Evolutionary conservation across 2,329 filamentous ascomycete species (phyloP), one percentile per base, ranked within the genome.

Genomic region (Fusarium sp.): DNA sequence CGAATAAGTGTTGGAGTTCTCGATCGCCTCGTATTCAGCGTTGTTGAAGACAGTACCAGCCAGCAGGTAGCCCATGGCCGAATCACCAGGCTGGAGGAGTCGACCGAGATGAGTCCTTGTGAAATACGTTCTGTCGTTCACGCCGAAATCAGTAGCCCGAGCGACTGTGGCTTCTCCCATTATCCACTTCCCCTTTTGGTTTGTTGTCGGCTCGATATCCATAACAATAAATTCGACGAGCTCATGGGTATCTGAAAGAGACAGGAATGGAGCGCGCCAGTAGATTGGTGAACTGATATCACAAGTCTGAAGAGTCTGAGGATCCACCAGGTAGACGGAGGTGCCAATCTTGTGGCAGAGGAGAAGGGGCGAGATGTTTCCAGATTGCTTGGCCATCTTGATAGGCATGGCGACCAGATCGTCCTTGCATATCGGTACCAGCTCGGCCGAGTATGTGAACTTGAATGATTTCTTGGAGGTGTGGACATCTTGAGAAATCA

Each of bases 391-490:
- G 13, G 95, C 95, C 56, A 98, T 81, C 67, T 92, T 93, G 62
- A 97, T 88, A 1, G 95, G 95, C 32, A 99, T 80, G 2, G 92
- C 93, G n/a, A 99, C 92, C 25, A 99, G 81, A 73, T 99, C 95
- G 70, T 99, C 95, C 77, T 97, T 97, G 82, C 95, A 98, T 45
- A 99, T 93, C 1, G 95, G 95, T 23, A 98, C 89, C 44, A 99
- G 77, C 73, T 97, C 92, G 49, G 90, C 87, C 0, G 93, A 96
- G 77, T 88, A 98, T 41, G 91, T 89, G 78, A 97, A 97, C 76
- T 99, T 99, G 84, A 94, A 98, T 31, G 89, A 93, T 77, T 92
- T 95, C 57, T 88, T 90, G 14, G 90, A 91, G 1, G 93, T 97
- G 78, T 99, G 95, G 11, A 89, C 86, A 76, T 99, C 94, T 79